Evolutionary conservation across 495 filamentous ascomycete species (phyloP), one percentile per base, ranked within the genome.

Genomic region (Cenococcum geophilum): DNA sequence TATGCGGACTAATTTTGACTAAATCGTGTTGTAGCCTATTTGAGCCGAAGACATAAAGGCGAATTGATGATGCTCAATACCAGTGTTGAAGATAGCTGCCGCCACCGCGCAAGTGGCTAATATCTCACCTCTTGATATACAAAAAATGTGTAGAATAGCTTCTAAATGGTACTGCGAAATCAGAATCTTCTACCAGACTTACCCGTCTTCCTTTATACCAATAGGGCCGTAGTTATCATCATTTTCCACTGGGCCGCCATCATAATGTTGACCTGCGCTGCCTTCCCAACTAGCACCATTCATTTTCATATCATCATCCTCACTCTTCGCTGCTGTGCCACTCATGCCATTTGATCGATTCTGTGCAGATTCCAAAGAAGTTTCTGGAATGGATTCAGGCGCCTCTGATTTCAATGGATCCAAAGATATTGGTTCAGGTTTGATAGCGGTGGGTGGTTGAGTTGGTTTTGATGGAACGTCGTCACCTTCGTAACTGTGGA

Each of bases 121-220:
- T 40, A 40, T 52, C 49, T 52, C 25, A 52, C 49, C 49, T 52
- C 49, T 27, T 18, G 49, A 52, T 32, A 32, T 18, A 45, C 40
- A 45, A 45, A 32, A 16, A 25, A 52, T 49, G 45, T 14, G 16
- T 22, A 23, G 25, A 32, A 25, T 9, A 25, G 49, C 21, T 27
- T 0, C 25, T 14, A 23, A 23, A 52, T 0, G 2, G 21, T 18
- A 16, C 20, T 27, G 23, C 49, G 10, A 16, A 52, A 22, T 25
- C 21, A 32, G 25, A 32, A 52, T 9, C 25, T 8, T 25, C 18
- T 27, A 52, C 25, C 18, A 10, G 6, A 91, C 95, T 96, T 87
- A 98, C 93, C 93, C 93, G 73, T 98, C 93, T 84, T 98, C 93
- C 76, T 97, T 97, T 54, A 95, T 91, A 67, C 89, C 86, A 53